Base-by-base conservation (phyloP, 257 asterid genomes). In the Solanum pennellii region DNA sequence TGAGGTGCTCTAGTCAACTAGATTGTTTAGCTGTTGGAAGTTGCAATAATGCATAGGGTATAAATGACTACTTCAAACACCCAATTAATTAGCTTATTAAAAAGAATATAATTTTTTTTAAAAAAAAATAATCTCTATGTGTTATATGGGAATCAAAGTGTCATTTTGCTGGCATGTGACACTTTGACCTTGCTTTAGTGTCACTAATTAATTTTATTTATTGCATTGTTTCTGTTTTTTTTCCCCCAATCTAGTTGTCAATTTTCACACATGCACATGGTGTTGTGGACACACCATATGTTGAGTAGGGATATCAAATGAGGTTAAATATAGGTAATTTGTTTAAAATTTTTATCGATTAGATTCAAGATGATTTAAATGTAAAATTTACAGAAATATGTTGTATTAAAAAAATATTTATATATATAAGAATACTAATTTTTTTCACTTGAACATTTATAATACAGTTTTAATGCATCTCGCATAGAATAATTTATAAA, bases 11-110 rank as follows among this genome's bases (percentile, higher is more conserved):
- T 6, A 41, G 56, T 39, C 82, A 37, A 21, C 82, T 37, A 9
- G 8, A 72, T 72, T 72, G 44, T 16, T 23, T 75, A 75, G 35
- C 83, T 75, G 83, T 75, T 75, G 83, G 20, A 41, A 23, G 83
- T 39, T 75, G 56, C 83, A 75, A 75, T 37, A 37, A 52, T 15
- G 16, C 27, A 21, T 59, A 25, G 47, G 27, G 41, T 35, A 35
- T 37, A 35, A 9, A 18, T 35, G 49, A 37, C 52, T 74, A 74
- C 9, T 74, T 73, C 82, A 37, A 73, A 73, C 73, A 66, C 18
- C 73, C 20, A 65, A 65, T 25, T 2, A 25, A 25, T 6, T 66
- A 66, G 74, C 35, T 12, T 16, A 27, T 6, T 60, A 23, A 60
- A 60, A 60, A 60, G 14, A 60, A 23, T 21, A 49, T 49, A 49